Conservation (phyloP, 176 grass and related monocot genomes). For the Triticum dicoccoides region DNA sequence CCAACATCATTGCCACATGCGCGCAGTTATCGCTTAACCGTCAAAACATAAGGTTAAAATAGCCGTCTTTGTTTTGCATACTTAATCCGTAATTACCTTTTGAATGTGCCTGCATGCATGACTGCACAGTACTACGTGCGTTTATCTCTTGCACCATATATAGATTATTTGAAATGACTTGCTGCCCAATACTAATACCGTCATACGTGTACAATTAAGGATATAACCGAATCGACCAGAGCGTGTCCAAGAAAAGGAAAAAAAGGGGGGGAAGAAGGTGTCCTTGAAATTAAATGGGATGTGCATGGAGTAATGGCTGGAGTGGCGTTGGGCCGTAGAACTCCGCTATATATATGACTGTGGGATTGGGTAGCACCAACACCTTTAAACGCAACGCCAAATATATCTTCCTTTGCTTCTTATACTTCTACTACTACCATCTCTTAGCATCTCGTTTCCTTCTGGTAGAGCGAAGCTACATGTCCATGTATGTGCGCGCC, state of each 20-base stretch:
- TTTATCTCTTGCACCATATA: not conserved
- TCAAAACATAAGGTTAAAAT: constrained; percentile 5
- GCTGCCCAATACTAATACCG: no score
- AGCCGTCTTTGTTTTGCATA: not conserved
- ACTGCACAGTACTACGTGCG: not conserved
- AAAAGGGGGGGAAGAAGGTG: not conserved
- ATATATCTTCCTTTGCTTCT: not conserved
- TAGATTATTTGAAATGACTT: not conserved
- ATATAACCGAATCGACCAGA: not conserved
- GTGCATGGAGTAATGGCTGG: not conserved
- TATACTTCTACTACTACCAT: no score
- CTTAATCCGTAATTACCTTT: not conserved
- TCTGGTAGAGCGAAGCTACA: not conserved
- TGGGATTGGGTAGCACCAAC: not conserved
- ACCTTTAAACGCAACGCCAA: not conserved
- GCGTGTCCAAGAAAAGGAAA: not conserved
- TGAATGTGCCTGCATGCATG: not conserved
- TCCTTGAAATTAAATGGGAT: not conserved
- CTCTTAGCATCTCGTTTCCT: not conserved
- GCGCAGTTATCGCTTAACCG: not conserved
- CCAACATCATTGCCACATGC: not conserved
- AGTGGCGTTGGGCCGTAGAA: not conserved
- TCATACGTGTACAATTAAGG: not conserved
- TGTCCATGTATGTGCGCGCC: not conserved
- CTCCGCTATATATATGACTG: not conserved